Conservation (phyloP, 352 stramenopile genomes). For the Globisporangium viniferum region DNA sequence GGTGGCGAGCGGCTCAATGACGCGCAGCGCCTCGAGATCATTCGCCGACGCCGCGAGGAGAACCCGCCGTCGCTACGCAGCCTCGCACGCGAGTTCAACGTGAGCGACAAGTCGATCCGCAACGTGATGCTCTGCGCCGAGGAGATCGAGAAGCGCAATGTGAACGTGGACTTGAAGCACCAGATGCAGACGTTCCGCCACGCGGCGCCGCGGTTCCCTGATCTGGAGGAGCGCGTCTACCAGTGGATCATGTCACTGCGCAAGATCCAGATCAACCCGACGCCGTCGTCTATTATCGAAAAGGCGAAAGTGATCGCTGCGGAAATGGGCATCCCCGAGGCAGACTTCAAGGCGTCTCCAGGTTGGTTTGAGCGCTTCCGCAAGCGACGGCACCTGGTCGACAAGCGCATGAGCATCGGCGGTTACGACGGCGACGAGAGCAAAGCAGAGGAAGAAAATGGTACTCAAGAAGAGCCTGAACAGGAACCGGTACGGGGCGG, state of each 20-base stretch:
- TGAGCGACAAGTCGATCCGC: slow-evolving; percentile 19
- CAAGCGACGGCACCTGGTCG: slow-evolving; percentile 8
- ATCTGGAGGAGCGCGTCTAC: slow-evolving; percentile 13
- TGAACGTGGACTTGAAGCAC: slow-evolving; percentile 11
- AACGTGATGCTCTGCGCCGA: slow-evolving; percentile 14
- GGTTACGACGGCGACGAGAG: slow-evolving; percentile 2
- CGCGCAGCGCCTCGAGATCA: slow-evolving; percentile 20
- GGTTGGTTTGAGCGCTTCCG: slow-evolving; percentile 20
- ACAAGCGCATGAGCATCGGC: slow-evolving; percentile 14
- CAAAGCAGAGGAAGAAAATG: background rate
- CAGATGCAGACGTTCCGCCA: slow-evolving; percentile 15
- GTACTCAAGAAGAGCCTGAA: background rate
- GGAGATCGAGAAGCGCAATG: slow-evolving; percentile 17
- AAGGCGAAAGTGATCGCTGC: slow-evolving; percentile 11
- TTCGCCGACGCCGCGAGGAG: slow-evolving; percentile 10
- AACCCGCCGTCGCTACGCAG: slow-evolving; percentile 20
- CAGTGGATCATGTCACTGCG: slow-evolving; percentile 12
- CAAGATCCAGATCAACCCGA: slow-evolving; percentile 10
- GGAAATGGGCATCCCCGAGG: slow-evolving; percentile 13
- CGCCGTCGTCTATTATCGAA: slow-evolving; percentile 12
- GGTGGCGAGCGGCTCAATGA: slow-evolving; percentile 17
- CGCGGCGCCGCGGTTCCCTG: slow-evolving; percentile 13
- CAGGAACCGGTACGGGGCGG: background rate
- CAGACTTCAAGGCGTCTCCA: slow-evolving; percentile 14
- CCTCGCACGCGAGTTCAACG: slow-evolving; percentile 16